phyloP scores from a whole-genome alignment of 768 basidiomycete species.

The Podaxis carcinomalis region DNA sequence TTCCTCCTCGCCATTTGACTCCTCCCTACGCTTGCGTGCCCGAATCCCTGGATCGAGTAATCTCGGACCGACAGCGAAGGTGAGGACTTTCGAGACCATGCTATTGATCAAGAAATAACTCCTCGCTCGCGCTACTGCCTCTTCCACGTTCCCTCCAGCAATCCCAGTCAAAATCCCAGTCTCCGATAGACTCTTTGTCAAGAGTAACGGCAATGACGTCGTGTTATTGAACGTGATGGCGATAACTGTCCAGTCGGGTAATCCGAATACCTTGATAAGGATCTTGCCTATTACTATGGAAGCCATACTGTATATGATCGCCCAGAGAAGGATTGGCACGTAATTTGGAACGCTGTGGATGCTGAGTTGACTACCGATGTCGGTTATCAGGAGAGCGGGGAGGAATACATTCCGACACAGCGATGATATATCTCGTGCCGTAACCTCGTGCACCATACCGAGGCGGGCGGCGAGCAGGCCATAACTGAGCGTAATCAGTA shows the following conservation, averaged over 20 bases:
- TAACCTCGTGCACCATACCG: conserved; percentile 9
- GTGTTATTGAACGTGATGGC: conserved; percentile 13
- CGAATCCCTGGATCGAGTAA: neutral
- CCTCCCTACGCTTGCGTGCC: neutral
- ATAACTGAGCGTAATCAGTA: conserved; percentile 11
- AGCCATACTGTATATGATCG: neutral
- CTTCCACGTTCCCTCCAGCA: neutral
- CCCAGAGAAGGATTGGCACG: conserved; percentile 8
- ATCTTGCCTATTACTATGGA: conserved; percentile 6
- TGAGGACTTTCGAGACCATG: conserved; percentile 10
- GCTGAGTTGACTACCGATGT: conserved; percentile 5
- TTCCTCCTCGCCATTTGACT: neutral
- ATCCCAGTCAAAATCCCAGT: conserved; percentile 6
- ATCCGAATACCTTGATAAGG: neutral
- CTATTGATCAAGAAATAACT: conserved; percentile 13
- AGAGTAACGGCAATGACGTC: conserved; percentile 9
- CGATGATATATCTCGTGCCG: conserved; percentile 7
- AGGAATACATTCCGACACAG: conserved; percentile 12
- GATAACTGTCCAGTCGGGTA: conserved; percentile 8
- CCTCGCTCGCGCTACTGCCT: conserved; percentile 5
- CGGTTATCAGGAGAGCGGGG: conserved; percentile 11
- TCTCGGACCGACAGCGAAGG: conserved; percentile 6
- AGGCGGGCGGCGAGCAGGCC: conserved; percentile 8
- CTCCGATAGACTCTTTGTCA: conserved; percentile 8
- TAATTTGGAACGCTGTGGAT: neutral